Evolutionary conservation across 257 asterid genomes (phyloP).

Genomic region (Nicotiana sylvestris): DNA sequence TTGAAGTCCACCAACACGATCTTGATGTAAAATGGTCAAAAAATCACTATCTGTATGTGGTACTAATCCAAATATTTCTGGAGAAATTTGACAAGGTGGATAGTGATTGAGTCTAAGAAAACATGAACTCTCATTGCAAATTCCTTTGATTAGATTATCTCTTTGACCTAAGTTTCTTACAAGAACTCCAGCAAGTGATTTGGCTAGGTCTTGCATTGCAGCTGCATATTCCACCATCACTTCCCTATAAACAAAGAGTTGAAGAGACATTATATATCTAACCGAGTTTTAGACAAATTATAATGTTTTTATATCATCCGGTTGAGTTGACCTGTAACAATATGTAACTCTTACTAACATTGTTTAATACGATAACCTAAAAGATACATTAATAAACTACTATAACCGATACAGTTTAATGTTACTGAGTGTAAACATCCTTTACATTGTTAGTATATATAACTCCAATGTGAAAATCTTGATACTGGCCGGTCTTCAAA

Average conservation of each 20-base stretch:
- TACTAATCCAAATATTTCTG: slow-evolving; percentile 41
- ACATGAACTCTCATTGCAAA: slow-evolving; percentile 52
- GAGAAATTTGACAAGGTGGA: slow-evolving; percentile 39
- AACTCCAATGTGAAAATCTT: too few species aligned
- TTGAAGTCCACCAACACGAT: slow-evolving; percentile 76
- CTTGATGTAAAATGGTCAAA: slow-evolving; percentile 67
- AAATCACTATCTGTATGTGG: slow-evolving; percentile 82
- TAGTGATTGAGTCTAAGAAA: slow-evolving; percentile 57
- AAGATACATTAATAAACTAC: too few species aligned
- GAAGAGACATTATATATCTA: not conserved
- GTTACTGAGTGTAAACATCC: too few species aligned
- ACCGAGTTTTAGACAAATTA: too few species aligned
- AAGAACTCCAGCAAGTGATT: slow-evolving; percentile 36
- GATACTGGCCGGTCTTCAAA: too few species aligned
- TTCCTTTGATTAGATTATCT: not conserved
- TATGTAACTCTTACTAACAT: too few species aligned
- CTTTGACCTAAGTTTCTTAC: slow-evolving; percentile 25
- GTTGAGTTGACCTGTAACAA: too few species aligned
- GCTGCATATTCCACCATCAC: slow-evolving; percentile 58
- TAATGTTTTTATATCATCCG: too few species aligned
- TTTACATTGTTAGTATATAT: too few species aligned
- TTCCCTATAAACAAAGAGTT: slow-evolving; percentile 29
- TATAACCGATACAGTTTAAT: too few species aligned
- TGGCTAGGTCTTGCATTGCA: slow-evolving; percentile 59
- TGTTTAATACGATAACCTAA: too few species aligned